Evolutionary conservation across 2,329 filamentous ascomycete species (phyloP), one percentile per base, ranked within the genome.

Genomic region (Arthrobotrys entomopaga): DNA sequence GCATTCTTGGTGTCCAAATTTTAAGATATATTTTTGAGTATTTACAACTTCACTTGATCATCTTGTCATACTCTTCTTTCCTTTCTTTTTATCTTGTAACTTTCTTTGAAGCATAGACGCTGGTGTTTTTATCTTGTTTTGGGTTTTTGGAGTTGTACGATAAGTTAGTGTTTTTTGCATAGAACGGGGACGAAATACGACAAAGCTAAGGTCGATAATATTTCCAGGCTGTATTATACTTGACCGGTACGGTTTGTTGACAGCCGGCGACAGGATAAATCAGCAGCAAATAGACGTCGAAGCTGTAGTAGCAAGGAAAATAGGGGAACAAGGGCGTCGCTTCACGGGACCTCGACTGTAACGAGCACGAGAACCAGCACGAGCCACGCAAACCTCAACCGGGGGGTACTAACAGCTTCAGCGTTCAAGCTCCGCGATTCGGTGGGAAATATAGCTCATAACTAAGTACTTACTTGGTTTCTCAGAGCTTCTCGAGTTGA

Each of bases 311-410:
- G 42, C 42, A 46, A 13, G 10, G 26, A 26, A 15, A 20, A 20
- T 5, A 16, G 10, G 29, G 5, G 29, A 34, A 53, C 49, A 26
- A n/a, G 49, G 49, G 49, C 19, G 11, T 24, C 19, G 16, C 20
- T 57, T 57, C 53, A 57, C 53, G 53, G 34, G 53, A 57, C 53
- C 29, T n/a, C 42, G n/a, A 24, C 6, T 8, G 19, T 16, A 43
- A 42, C 16, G 16, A 22, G 46, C 46, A 50, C 46, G 46, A 50
- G 46, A 6, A 34, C 29, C 6, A 34, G 29, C 29, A 34, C 29
- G 29, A 34, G 29, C 29, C 29, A 46, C 4, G 13, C n/a, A 54
- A 54, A 16, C 16, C 52, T 34, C 6, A 34, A 8, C 3, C 6
- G 42, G 42, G 29, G 52, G 52, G 19, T 54, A 54, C 52, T 38